A percentile compares a stretch with the other conserved stretches of the same genome.
These are phyloP conservation scores for Nymphaea colorata DNA, from an alignment of 164 flowering plant genomes.

Conservation along the genomic window DNA sequence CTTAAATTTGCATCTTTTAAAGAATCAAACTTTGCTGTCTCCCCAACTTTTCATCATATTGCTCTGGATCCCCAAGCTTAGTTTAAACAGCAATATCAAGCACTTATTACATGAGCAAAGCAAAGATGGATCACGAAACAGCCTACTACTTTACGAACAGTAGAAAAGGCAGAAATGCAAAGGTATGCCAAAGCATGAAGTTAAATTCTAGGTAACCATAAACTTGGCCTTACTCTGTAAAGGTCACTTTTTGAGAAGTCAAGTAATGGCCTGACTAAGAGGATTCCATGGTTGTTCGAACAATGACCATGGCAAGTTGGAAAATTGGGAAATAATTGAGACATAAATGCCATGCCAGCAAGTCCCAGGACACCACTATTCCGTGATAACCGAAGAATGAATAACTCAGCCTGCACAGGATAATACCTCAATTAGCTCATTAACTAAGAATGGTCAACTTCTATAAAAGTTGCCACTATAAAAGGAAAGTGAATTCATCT, in stretches of 20 bases:
- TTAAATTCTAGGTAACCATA: too few species aligned
- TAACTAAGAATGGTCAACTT: background rate
- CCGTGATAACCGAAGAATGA: slow-evolving; percentile 76
- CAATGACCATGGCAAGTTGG: slow-evolving; percentile 16
- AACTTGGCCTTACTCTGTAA: slow-evolving; percentile 37
- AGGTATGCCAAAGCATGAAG: too few species aligned
- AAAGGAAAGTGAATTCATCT: background rate
- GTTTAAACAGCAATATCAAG: too few species aligned
- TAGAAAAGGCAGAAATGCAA: too few species aligned
- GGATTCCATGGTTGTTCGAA: slow-evolving; percentile 27
- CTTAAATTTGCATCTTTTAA: too few species aligned
- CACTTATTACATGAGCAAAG: too few species aligned
- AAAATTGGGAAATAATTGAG: slow-evolving; percentile 43
- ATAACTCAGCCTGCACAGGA: slow-evolving; percentile 68
- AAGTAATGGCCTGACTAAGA: slow-evolving; percentile 67
- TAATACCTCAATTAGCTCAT: background rate
- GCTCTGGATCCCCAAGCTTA: too few species aligned
- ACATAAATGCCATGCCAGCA: slow-evolving; percentile 80
- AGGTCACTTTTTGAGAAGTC: slow-evolving; percentile 73
- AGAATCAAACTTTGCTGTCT: too few species aligned
- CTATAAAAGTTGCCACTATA: background rate
- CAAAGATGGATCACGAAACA: too few species aligned
- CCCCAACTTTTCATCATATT: too few species aligned
- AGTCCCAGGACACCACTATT: slow-evolving; percentile 90
- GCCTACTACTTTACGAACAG: too few species aligned